These are phyloP conservation scores for Xylariomycetidae sp. DNA, from an alignment of 2,329 filamentous ascomycete genomes.

Conservation along the genomic window DNA sequence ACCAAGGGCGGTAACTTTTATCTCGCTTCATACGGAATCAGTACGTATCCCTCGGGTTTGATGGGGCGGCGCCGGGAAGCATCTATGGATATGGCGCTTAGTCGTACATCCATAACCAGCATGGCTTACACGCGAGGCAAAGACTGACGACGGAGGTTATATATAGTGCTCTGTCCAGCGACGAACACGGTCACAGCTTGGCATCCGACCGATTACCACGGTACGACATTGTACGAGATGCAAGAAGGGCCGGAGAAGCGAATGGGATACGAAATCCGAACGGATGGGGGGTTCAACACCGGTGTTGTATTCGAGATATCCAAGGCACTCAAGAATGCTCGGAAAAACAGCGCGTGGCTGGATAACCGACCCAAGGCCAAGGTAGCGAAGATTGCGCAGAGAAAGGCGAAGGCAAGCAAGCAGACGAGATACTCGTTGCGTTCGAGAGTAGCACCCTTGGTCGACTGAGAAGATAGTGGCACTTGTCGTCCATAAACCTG, in stretches of 20 bases:
- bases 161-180: constrained; percentile 10
- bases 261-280: constrained; percentile 8
- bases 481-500: too few relatives aligned
- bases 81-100: too few relatives aligned
- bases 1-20: constrained; percentile 15
- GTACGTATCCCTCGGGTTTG: too few relatives aligned
- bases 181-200: constrained; percentile 15
- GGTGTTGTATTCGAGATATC: constrained; percentile 13
- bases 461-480: too few relatives aligned
- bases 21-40: constrained; percentile 17
- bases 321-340: constrained; percentile 7
- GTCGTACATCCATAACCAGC: too few relatives aligned
- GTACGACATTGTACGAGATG: constrained; percentile 18
- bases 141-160: neutral
- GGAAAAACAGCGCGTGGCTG: constrained; percentile 4
- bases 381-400: neutral
- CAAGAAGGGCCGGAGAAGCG: constrained; percentile 6
- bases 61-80: too few relatives aligned
- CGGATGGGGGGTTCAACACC: constrained; percentile 12
- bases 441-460: too few relatives aligned
- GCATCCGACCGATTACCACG: constrained; percentile 14
- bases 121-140: too few relatives aligned
- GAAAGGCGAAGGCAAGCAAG: neutral
- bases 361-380: neutral
- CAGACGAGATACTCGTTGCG: constrained; percentile 2